A percentile compares a stretch with the other conserved stretches of the same genome.
Evolutionary conservation across 805 yeast species (phyloP).

Genomic region (Kuraishia molischiana): DNA sequence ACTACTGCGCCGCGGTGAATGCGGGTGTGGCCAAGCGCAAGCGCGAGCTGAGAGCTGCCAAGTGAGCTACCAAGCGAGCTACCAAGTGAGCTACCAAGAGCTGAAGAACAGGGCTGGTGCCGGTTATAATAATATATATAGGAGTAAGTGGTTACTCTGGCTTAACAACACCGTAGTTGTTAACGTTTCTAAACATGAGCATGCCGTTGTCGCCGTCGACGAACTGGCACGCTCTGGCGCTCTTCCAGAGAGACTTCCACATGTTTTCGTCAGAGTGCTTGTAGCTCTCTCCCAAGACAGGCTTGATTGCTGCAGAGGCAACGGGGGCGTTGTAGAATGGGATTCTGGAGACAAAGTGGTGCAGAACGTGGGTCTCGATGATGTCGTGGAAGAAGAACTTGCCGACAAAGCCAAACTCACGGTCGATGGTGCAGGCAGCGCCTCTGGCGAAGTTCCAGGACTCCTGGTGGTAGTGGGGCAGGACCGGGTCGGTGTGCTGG

Average conservation of each 20-base stretch:
- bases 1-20: no score
- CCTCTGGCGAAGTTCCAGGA: constrained; percentile 61
- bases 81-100: no score
- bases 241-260: constrained; percentile 50
- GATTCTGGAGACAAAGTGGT: constrained; percentile 44
- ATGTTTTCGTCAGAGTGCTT: constrained; percentile 40
- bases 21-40: no score
- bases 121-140: no score
- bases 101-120: no score
- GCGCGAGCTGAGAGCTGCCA: no score
- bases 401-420: constrained; percentile 52
- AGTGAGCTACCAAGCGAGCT: no score
- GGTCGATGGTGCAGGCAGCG: constrained; percentile 57
- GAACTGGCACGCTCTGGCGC: constrained; percentile 56
- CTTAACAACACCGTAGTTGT: constrained; percentile 31
- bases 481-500: constrained; percentile 50
- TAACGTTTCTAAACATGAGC: constrained; percentile 54
- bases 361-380: constrained; percentile 49
- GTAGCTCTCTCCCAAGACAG: constrained; percentile 45
- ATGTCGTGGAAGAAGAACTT: constrained; percentile 47
- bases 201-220: constrained; percentile 64
- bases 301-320: constrained; percentile 39
- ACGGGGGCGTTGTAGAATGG: constrained; percentile 48
- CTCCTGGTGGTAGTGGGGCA: constrained; percentile 47
- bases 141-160: no score